A percentile compares a stretch with the other conserved stretches of the same genome.
These are phyloP conservation scores for Globisporangium paddicum DNA, from an alignment of 352 stramenopile species.

Conservation along the genomic window DNA sequence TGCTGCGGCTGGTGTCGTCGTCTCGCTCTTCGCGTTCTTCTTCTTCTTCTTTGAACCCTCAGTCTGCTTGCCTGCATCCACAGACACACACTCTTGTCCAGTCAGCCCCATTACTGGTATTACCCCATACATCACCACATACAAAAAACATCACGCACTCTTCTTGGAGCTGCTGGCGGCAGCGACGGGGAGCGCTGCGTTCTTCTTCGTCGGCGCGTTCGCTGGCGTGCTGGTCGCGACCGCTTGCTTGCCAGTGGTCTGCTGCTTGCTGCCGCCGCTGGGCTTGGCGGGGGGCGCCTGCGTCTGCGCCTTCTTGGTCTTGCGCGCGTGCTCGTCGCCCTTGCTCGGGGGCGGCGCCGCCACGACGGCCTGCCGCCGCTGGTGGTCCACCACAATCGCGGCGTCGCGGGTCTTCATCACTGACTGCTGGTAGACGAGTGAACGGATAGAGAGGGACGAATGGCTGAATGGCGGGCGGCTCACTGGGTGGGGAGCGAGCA, in stretches of 20 bases:
- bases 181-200: background rate
- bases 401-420: conserved; percentile 36
- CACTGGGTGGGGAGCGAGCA: conserved; percentile 3
- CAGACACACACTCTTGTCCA: background rate
- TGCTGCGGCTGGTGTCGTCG: conserved; percentile 1
- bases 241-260: conserved; percentile 4
- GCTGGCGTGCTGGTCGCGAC: background rate
- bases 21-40: conserved; percentile 18
- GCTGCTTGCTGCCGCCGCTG: conserved; percentile 10
- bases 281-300: background rate
- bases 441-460: background rate
- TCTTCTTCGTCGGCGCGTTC: background rate
- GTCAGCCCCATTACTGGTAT: too few species aligned
- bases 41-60: conserved; percentile 33
- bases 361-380: conserved; percentile 25
- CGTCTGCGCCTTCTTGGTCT: conserved; percentile 25
- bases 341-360: conserved; percentile 16
- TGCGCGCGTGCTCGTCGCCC: conserved; percentile 22
- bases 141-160: background rate
- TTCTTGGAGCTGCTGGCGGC: background rate
- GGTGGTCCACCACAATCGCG: conserved; percentile 37
- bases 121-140: background rate
- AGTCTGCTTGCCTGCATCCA: conserved; percentile 13
- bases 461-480: background rate
- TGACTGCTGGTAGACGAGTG: background rate